Base-by-base conservation (phyloP, 768 basidiomycete genomes). In the Paxillus involutus region DNA sequence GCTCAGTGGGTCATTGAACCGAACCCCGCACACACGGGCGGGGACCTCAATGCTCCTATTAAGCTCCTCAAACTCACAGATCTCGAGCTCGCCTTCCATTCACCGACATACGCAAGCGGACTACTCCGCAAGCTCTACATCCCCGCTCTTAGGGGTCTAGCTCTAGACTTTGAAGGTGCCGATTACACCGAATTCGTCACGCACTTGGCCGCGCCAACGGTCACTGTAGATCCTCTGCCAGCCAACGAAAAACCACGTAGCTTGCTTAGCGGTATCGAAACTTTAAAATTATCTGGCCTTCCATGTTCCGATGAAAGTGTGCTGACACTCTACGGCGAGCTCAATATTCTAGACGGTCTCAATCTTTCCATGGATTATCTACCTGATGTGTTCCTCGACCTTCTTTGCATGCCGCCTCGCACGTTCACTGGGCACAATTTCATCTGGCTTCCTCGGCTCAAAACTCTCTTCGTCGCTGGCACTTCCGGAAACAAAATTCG, bases 151-250 rank as follows among this genome's bases (percentile, higher is more conserved):
- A 63, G 58, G 52, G 59, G 55, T 30, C 68, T 81, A 45, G 61
- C 73, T 6, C 74, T 90, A n/a, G 79, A 86, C 59, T 80, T 83
- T 52, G 79, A 82, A 45, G 64, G 71, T 1, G 76, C 73, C 16
- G 86, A 89, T 57, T 86, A 76, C 61, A 74, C 74, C 6, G 70
- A 75, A 0, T 72, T 89, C 49, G 73, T 79, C 29, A 55, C 63
- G 33, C 73, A 75, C 47, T 74, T 89, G 29, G 59, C 47, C 9
- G 50, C 56, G 44, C 68, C 67, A 10, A 47, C 62, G 10, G 49
- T 55, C 4, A 58, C 53, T 3, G 1, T 46, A 21, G 66, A 75
- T 16, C 61, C 52, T 5, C 75, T 78, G 1, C 66, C 72, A 37
- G 70, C 72, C 4, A 71, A 72, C 10, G 71, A 73, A 44, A 65